Base-by-base conservation (phyloP, 2,329 filamentous ascomycete genomes). In the Zarea fungicola region DNA sequence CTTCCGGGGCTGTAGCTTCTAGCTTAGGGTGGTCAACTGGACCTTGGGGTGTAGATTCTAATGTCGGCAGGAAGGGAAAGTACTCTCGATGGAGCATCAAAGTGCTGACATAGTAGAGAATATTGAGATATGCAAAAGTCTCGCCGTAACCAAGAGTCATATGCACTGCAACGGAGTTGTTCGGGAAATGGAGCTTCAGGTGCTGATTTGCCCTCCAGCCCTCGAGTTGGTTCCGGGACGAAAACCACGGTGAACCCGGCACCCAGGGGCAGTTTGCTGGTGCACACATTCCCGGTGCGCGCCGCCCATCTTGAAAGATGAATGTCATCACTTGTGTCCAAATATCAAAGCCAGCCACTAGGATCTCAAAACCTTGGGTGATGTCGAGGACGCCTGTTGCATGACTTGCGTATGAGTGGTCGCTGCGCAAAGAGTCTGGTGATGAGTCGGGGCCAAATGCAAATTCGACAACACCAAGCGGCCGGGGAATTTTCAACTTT, bases 81-180 rank as follows among this genome's bases (percentile, higher is more conserved):
- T 72, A 74, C 42, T 74, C 71, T 3, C 71, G 57, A 16, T 68
- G 63, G 3, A 74, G 62, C 60, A 73, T 69, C 3, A 74, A 53
- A 1, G 64, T 58, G 32, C 71, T 69, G 6, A 68, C 56, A 39
- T 71, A 72, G 52, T 73, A 74, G 1, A 74, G 47, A 14, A 74
- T 54, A 32, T 73, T 74, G 1, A 73, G 54, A 32, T 70, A 71
- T 1, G 66, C 63, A 35, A 72, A 73, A 0, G 66, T 64, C 49
- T 73, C 70, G 3, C 65, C 69, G 3, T 65, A 64, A 0, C 69
- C 68, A 0, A 72, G 42, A 0, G 67, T 65, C 47, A 68, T 66
- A 35, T 73, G 64, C 1, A 65, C 63, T 3, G 64, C 64, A 0
- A 73, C 68, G 2, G 57, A 60, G 5, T 62, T 66, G 11, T 56